Percentiles rank a stretch among this genome's conserved stretches.
Evolutionary conservation across 306 rosid genomes (phyloP).

Genomic region (Hylodesmum podocarpum): DNA sequence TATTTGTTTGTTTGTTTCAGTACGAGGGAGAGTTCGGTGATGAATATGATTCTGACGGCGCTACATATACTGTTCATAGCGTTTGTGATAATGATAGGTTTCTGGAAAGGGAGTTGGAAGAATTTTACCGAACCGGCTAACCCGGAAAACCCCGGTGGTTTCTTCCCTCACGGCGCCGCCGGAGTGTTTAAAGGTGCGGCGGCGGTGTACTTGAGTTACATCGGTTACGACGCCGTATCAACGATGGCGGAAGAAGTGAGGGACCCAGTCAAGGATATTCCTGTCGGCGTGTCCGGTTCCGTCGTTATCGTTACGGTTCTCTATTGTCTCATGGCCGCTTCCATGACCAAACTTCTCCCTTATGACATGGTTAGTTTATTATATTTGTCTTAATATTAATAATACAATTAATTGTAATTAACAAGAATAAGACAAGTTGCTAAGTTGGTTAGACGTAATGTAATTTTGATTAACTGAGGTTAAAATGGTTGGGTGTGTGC

Average conservation of each 20-base stretch:
- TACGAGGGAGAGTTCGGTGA: conserved; percentile 77
- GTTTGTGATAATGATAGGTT: conserved; percentile 68
- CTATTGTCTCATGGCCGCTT: conserved; percentile 88
- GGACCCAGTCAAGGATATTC: conserved; percentile 80
- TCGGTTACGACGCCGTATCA: conserved; percentile 95
- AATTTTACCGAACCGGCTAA: conserved; percentile 62
- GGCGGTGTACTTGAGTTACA: conserved; percentile 76
- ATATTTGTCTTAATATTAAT: too few species aligned
- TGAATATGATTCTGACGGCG: conserved; percentile 78
- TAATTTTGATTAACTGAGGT: too few species aligned
- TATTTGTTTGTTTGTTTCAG: conserved; percentile 18
- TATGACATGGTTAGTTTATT: conserved; percentile 60
- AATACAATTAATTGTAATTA: too few species aligned
- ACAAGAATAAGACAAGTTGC: too few species aligned
- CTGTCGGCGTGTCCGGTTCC: conserved; percentile 84
- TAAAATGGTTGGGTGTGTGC: background rate
- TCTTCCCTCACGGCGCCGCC: conserved; percentile 62
- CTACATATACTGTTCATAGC: conserved; percentile 70
- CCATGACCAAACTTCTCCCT: conserved; percentile 88
- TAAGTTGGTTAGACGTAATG: too few species aligned
- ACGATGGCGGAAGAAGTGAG: conserved; percentile 94
- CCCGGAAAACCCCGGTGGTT: conserved; percentile 61
- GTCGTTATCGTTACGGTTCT: conserved; percentile 71
- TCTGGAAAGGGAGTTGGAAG: conserved; percentile 74
- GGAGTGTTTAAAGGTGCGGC: conserved; percentile 86